Evolutionary conservation across 1,284 basidiomycete species (phyloP).

Genomic region (Cryptococcus sp.): DNA sequence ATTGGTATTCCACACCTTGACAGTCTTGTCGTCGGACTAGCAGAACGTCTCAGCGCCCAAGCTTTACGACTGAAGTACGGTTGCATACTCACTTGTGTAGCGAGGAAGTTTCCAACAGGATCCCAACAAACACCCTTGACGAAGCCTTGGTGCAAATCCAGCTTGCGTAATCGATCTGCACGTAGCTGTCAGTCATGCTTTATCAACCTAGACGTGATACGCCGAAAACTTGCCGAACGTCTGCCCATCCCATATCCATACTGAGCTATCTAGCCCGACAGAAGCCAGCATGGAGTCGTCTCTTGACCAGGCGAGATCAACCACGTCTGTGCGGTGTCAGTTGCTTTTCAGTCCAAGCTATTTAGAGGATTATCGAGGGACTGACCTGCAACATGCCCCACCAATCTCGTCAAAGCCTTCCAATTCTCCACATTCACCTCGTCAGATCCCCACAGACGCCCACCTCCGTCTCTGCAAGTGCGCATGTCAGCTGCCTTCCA

Average conservation of each 20-base stretch:
- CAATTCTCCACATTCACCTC: constrained; percentile 96
- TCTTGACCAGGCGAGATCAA: constrained; percentile 92
- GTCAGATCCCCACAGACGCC: constrained; percentile 87
- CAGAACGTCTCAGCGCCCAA: neutral
- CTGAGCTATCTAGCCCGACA: constrained; percentile 87
- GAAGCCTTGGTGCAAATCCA: constrained; percentile 90
- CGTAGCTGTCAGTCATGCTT: constrained; percentile 3
- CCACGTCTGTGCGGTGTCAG: constrained; percentile 67
- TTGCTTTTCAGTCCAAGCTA: constrained; percentile 9
- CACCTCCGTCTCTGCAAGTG: constrained; percentile 65
- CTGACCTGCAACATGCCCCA: constrained; percentile 88
- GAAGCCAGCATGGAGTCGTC: constrained; percentile 90
- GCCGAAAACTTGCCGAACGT: constrained; percentile 66
- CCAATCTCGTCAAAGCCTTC: constrained; percentile 87
- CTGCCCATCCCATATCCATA: constrained; percentile 89
- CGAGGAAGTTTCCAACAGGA: constrained; percentile 92
- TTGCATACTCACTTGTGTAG: constrained; percentile 62
- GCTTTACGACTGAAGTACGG: too few relatives aligned
- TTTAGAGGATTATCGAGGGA: constrained; percentile 5
- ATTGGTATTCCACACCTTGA: constrained; percentile 93
- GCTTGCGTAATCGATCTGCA: constrained; percentile 73
- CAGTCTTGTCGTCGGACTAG: constrained; percentile 91
- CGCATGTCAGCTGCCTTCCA: neutral
- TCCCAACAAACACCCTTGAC: constrained; percentile 99
- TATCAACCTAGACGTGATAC: neutral